These are phyloP conservation scores for carrot (Daucus carota) DNA, from an alignment of 129 eudicot genomes.

Conservation along the genomic window DNA sequence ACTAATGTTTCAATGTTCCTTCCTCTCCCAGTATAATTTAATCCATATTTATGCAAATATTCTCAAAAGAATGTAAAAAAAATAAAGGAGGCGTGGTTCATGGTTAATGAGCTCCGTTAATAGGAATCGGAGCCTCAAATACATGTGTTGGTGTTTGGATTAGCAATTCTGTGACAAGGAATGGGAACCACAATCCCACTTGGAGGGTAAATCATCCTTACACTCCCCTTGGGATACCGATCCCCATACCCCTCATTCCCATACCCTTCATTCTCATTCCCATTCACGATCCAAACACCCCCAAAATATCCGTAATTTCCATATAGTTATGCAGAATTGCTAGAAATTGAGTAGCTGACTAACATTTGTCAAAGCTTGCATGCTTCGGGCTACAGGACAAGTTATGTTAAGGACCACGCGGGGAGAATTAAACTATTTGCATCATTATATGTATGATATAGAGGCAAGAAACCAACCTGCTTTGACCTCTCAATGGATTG, in stretches of 20 bases:
- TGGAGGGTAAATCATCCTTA: too few relatives aligned
- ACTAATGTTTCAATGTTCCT: neutral
- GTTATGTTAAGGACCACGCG: neutral
- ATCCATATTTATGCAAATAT: neutral
- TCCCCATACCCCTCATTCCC: too few relatives aligned
- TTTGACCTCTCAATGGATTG: conserved; percentile 88
- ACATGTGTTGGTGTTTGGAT: too few relatives aligned
- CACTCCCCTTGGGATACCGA: too few relatives aligned
- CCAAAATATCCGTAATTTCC: neutral
- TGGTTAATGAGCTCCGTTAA: too few relatives aligned
- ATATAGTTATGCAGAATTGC: neutral
- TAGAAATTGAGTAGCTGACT: neutral
- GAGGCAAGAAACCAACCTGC: conserved; percentile 36
- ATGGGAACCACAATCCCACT: too few relatives aligned
- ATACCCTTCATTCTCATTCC: too few relatives aligned
- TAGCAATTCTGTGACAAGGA: too few relatives aligned
- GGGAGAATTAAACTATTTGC: neutral
- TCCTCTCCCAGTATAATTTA: neutral
- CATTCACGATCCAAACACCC: too few relatives aligned
- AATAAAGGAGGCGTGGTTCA: too few relatives aligned
- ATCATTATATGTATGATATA: neutral
- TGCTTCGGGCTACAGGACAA: neutral
- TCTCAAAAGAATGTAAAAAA: neutral
- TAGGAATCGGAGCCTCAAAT: too few relatives aligned
- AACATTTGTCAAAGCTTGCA: neutral